Base-by-base conservation (phyloP, 2,329 filamentous ascomycete genomes). In the Hypoxylon sp. region DNA sequence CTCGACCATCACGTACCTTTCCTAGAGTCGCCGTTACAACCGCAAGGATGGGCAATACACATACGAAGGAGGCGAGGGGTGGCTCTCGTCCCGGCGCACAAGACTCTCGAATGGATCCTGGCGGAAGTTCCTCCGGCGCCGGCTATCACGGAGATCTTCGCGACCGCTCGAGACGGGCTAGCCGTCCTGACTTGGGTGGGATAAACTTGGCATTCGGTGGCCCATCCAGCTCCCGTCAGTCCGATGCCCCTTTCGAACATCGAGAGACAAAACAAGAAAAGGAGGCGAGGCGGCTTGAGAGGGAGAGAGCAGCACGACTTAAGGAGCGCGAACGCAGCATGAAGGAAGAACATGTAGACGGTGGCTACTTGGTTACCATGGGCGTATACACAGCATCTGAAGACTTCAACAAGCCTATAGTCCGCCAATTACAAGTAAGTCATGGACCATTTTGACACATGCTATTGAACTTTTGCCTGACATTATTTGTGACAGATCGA, bases 321-420 rank as follows among this genome's bases (percentile, higher is more conserved):
- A 92, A 92, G 73, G 95, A 99, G 73, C 86, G 95, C 43, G 93
- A 97, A 74, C 84, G 90, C 64, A 99, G 95, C 71, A 87, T 98
- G 78, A 87, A 82, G 63, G 93, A 97, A 68, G 95, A 99, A 72
- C 87, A 93, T 73, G 90, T 98, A 2, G 95, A 99, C 74, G 95
- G 95, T 17, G 95, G 95, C 18, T 99, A 88, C 77, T 78, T 99
- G 43, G 95, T 99, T 26, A 99, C 95, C 0, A 85, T 97, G 71
- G 95, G 95, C 29, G 91, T 93, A 46, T 99, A 99, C 72, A 94
- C 91, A 18, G 93, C 94, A 0, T 80, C 87, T 0, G 95, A 99
- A 75, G 95, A 99, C 75, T 99, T 94, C 73, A 96, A 86, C 79
- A 98, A 98, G 75, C 78, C 84, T 15, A 80, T 91, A 43, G 94